These are phyloP conservation scores for Pseudodiploospora longispora DNA, from an alignment of 2,329 filamentous ascomycete species.

Conservation along the genomic window DNA sequence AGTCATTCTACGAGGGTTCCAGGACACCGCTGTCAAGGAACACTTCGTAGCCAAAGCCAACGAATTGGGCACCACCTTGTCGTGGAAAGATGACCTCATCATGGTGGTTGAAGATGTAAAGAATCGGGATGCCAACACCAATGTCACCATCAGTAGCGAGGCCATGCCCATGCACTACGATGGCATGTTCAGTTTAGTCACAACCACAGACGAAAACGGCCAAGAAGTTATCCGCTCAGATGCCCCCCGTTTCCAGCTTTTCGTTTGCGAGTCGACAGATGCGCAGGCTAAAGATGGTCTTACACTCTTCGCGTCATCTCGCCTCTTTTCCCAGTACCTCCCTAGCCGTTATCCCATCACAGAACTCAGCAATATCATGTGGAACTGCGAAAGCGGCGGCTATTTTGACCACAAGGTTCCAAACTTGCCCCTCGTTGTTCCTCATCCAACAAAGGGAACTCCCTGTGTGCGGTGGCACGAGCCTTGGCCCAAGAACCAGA, in stretches of 20 bases:
- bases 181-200: constrained; percentile 2
- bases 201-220: not conserved
- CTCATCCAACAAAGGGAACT: constrained; percentile 35
- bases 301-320: constrained; percentile 3
- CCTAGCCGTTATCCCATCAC: not conserved
- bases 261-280: not conserved
- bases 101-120: constrained; percentile 1
- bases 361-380: constrained; percentile 3
- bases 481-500: constrained; percentile 42
- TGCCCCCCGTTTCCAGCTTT: constrained; percentile 1
- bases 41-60: constrained; percentile 36
- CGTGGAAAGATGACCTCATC: constrained; percentile 1
- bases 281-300: not conserved
- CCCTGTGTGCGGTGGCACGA: constrained; percentile 48
- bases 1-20: constrained; percentile 43
- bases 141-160: constrained; percentile 1
- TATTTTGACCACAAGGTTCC: not conserved
- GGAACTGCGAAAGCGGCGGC: constrained; percentile 1
- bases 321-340: not conserved
- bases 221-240: not conserved
- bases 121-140: not conserved
- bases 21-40: constrained; percentile 34
- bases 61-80: constrained; percentile 31
- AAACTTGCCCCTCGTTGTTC: constrained; percentile 34
- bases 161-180: constrained; percentile 5